A percentile compares a stretch with the other conserved stretches of the same genome.
phyloP scores from a whole-genome alignment of 352 stramenopile genomes.

The Globisporangium parvum region DNA sequence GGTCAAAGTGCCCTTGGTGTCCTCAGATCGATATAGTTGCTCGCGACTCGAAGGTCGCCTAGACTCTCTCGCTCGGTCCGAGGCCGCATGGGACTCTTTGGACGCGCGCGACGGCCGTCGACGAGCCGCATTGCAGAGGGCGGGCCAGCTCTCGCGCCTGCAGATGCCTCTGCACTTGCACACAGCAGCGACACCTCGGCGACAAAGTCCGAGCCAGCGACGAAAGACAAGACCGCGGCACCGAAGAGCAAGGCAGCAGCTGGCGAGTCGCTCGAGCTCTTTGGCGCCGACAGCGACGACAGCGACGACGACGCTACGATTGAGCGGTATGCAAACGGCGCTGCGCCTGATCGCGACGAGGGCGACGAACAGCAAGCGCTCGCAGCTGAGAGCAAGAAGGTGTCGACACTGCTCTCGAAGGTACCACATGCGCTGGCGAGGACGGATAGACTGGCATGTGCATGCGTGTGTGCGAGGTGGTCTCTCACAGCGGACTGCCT shows the following conservation, averaged over 20 bases:
- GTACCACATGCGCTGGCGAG: too few relatives aligned
- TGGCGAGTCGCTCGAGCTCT: constrained; percentile 43
- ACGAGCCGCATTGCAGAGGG: constrained; percentile 32
- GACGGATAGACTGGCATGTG: too few relatives aligned
- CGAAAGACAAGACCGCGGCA: not conserved
- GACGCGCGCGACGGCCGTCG: constrained; percentile 14
- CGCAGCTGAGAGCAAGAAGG: constrained; percentile 52
- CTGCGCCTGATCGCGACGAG: constrained; percentile 13
- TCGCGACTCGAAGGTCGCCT: too few relatives aligned
- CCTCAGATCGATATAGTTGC: too few relatives aligned
- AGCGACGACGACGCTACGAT: constrained; percentile 80
- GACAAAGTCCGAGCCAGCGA: not conserved
- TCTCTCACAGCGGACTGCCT: not conserved
- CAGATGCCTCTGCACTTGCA: not conserved
- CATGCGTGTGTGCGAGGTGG: not conserved
- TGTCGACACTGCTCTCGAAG: constrained; percentile 62
- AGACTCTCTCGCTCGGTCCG: not conserved
- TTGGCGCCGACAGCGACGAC: constrained; percentile 70
- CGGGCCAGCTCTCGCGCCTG: constrained; percentile 6
- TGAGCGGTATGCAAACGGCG: constrained; percentile 50
- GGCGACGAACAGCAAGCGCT: constrained; percentile 20
- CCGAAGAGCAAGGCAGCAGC: constrained; percentile 11
- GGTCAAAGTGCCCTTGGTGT: too few relatives aligned
- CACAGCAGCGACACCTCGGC: too few relatives aligned
- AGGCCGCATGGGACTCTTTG: constrained; percentile 33